These are phyloP conservation scores for Alternaria metachromatica DNA, from an alignment of 2,329 filamentous ascomycete genomes.

Conservation along the genomic window DNA sequence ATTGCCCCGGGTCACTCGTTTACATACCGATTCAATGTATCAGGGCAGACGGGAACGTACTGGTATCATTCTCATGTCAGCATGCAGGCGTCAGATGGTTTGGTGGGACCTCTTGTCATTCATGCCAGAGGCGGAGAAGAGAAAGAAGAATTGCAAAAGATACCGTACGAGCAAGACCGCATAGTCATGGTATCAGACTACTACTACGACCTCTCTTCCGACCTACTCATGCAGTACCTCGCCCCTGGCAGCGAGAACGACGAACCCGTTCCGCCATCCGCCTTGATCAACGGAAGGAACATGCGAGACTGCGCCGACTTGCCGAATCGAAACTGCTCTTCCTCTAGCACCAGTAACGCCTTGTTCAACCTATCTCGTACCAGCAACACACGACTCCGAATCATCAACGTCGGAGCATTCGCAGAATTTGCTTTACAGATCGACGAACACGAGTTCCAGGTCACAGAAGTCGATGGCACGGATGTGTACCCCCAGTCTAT, in stretches of 20 bases:
- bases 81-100: conserved; percentile 52
- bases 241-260: conserved; percentile 56
- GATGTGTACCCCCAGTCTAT: conserved; percentile 59
- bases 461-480: conserved; percentile 51
- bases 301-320: conserved; percentile 48
- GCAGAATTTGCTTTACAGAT: conserved; percentile 54
- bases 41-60: conserved; percentile 43
- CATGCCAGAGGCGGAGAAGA: conserved; percentile 48
- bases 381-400: conserved; percentile 71
- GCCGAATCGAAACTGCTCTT: conserved; percentile 47
- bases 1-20: conserved; percentile 59
- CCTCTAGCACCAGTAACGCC: conserved; percentile 34
- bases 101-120: conserved; percentile 48
- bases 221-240: conserved; percentile 62
- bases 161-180: conserved; percentile 60
- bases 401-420: conserved; percentile 63
- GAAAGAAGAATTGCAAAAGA: conserved; percentile 47
- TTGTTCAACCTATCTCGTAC: conserved; percentile 50
- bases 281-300: conserved; percentile 52
- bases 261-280: conserved; percentile 62
- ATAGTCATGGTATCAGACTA: conserved; percentile 71
- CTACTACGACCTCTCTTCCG: conserved; percentile 64
- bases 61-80: conserved; percentile 49
- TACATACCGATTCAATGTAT: conserved; percentile 46
- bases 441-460: conserved; percentile 49